Evolutionary conservation across 768 basidiomycete genomes (phyloP).

Genomic region (Boletus rubescentipes): DNA sequence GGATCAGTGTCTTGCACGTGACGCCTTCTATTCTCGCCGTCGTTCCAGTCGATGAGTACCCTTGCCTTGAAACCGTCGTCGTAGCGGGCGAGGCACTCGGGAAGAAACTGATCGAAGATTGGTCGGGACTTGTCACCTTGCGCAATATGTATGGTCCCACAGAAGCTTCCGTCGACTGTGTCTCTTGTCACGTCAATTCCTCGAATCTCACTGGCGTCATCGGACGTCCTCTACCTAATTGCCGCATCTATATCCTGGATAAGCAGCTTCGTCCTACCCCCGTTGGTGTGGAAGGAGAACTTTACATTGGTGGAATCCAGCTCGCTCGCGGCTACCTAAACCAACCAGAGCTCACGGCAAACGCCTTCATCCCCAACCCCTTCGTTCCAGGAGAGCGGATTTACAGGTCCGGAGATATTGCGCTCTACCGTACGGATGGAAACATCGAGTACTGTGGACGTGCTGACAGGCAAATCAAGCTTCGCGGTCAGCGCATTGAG

Average conservation of each 20-base stretch:
- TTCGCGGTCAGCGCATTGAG: slow-evolving; percentile 35
- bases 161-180: slow-evolving; percentile 32
- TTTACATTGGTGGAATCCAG: slow-evolving; percentile 22
- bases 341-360: slow-evolving; percentile 27
- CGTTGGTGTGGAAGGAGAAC: slow-evolving; percentile 29
- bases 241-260: slow-evolving; percentile 30
- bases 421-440: slow-evolving; percentile 27
- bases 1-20: slow-evolving; percentile 26
- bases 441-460: slow-evolving; percentile 34
- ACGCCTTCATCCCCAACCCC: slow-evolving; percentile 30
- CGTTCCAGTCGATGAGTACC: slow-evolving; percentile 26
- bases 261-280: slow-evolving; percentile 27
- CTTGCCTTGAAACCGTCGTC: slow-evolving; percentile 28
- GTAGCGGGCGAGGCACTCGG: slow-evolving; percentile 25
- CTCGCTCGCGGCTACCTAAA: slow-evolving; percentile 25
- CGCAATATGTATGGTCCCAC: slow-evolving; percentile 37
- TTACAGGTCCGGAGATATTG: slow-evolving; percentile 34
- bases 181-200: slow-evolving; percentile 26
- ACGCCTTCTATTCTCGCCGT: slow-evolving; percentile 32
- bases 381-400: slow-evolving; percentile 30
- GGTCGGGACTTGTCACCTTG: slow-evolving; percentile 25
- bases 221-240: slow-evolving; percentile 32
- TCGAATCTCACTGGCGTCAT: slow-evolving; percentile 24
- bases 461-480: slow-evolving; percentile 34
- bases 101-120: slow-evolving; percentile 25